Evolutionary conservation across 176 grass and related monocot species (phyloP).

Genomic region (Saccharum officinarum): DNA sequence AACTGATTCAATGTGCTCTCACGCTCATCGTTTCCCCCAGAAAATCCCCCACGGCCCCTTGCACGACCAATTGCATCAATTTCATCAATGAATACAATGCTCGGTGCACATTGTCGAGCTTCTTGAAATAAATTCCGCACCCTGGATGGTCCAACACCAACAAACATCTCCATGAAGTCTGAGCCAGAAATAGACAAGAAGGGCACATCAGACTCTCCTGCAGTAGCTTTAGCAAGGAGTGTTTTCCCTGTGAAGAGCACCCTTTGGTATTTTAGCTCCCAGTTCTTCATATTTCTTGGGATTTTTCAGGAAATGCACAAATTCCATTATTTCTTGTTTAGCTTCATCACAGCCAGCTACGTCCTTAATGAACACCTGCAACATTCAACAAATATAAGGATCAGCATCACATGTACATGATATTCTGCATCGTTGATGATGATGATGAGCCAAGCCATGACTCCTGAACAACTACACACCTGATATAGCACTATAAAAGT

Average conservation of each 20-base stretch:
- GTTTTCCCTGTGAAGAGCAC: conserved; percentile 95
- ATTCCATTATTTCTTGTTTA: conserved; percentile 99
- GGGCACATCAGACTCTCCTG: conserved; percentile 84
- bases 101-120: conserved; percentile 74
- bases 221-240: conserved; percentile 95
- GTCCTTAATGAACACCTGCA: conserved; percentile 90
- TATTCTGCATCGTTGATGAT: conserved; percentile 23
- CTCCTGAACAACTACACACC: neutral
- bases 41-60: conserved; percentile 70
- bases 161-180: conserved; percentile 99
- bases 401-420: conserved; percentile 3
- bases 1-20: conserved; percentile 94
- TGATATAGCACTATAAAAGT: neutral
- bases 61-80: conserved; percentile 95
- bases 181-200: conserved; percentile 92
- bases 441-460: conserved; percentile 21
- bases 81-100: conserved; percentile 96
- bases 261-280: conserved; percentile 97
- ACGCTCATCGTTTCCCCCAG: conserved; percentile 64
- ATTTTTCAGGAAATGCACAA: conserved; percentile 97
- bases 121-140: conserved; percentile 90
- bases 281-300: conserved; percentile 94
- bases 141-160: conserved; percentile 92
- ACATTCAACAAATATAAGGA: conserved; percentile 23
- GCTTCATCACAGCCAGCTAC: conserved; percentile 98